Conservation (phyloP, 768 basidiomycete species). For the Daedaleopsis sinensis region DNA sequence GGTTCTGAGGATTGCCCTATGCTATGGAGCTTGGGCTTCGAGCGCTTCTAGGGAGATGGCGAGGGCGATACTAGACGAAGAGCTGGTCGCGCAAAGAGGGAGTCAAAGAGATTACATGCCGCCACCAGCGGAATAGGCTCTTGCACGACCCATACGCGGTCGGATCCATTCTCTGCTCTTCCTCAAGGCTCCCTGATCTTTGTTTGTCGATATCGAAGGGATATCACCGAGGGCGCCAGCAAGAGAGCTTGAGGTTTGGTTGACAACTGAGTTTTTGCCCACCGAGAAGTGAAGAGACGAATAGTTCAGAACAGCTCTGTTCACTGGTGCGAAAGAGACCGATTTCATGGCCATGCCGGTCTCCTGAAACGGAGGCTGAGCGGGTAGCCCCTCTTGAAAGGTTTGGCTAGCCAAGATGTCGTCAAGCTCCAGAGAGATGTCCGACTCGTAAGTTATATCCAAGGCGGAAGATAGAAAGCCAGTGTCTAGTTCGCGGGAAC, state of each 20-base stretch:
- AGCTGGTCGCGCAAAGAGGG: neutral
- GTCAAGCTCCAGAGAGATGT: slow-evolving; percentile 17
- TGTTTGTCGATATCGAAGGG: neutral
- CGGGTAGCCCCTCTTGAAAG: neutral
- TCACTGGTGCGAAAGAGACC: slow-evolving; percentile 7
- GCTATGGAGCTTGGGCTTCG: neutral
- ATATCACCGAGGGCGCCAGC: slow-evolving; percentile 16
- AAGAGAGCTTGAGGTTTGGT: slow-evolving; percentile 15
- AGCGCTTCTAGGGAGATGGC: too few species aligned
- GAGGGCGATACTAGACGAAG: neutral
- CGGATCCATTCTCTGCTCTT: slow-evolving; percentile 13
- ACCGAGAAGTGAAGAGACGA: neutral
- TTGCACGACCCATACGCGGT: slow-evolving; percentile 14
- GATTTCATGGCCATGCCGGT: neutral
- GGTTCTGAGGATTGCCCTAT: neutral
- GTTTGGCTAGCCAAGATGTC: slow-evolving; percentile 29
- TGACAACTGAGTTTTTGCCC: neutral
- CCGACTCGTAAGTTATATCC: neutral
- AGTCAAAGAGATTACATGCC: slow-evolving; percentile 11
- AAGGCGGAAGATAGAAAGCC: slow-evolving; percentile 11
- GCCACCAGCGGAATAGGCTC: slow-evolving; percentile 19
- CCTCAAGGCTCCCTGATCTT: neutral
- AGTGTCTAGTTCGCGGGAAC: neutral
- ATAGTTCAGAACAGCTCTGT: neutral
- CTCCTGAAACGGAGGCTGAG: neutral